Evolutionary conservation across 805 yeast genomes (phyloP).

Genomic region (Ogataea siamensis): DNA sequence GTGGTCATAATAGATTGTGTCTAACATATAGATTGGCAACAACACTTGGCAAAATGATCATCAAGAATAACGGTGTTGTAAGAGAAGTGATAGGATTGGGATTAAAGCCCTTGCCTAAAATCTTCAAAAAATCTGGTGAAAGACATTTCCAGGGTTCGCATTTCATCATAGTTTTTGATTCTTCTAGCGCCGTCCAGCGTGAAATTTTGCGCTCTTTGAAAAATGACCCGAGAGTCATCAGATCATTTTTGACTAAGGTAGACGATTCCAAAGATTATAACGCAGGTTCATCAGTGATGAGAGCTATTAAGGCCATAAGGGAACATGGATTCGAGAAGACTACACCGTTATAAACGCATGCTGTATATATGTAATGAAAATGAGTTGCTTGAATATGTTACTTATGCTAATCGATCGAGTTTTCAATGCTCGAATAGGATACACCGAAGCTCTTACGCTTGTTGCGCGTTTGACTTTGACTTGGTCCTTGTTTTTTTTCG

Average conservation of each 20-base stretch:
- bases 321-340: conserved; percentile 21
- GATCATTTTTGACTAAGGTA: conserved; percentile 70
- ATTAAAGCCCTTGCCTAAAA: conserved; percentile 70
- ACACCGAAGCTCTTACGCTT: too few species aligned
- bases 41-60: conserved; percentile 78
- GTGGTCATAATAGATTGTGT: conserved; percentile 5
- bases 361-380: conserved; percentile 6
- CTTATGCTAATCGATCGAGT: conserved; percentile 19
- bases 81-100: conserved; percentile 82
- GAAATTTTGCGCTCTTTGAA: conserved; percentile 78
- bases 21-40: conserved; percentile 25
- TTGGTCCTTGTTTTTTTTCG: too few species aligned
- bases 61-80: conserved; percentile 91
- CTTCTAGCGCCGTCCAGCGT: conserved; percentile 80
- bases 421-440: conserved; percentile 25
- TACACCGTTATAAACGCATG: conserved; percentile 5
- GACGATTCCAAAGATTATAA: conserved; percentile 51
- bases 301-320: conserved; percentile 32
- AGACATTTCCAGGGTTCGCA: conserved; percentile 88
- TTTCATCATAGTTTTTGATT: conserved; percentile 82
- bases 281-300: conserved; percentile 56
- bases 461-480: too few species aligned
- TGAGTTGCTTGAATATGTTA: neutral
- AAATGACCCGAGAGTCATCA: conserved; percentile 86
- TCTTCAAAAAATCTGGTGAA: conserved; percentile 83